Base-by-base conservation (phyloP, 1,139 yeast species). In the Kluyveromyces sp. region DNA sequence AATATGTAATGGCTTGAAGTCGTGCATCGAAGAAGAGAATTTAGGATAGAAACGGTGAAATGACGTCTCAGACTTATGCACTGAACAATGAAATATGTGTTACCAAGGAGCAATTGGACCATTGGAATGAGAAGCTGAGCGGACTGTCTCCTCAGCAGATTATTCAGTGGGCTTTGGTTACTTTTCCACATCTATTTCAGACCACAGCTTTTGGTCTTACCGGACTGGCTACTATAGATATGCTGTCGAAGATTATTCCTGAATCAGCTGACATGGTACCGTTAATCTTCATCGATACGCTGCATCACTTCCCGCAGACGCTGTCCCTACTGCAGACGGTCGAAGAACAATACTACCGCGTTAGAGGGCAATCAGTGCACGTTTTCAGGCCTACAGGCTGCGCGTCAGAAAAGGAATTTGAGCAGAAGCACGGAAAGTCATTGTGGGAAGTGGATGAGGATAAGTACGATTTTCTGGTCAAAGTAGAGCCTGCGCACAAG, bases 191-290 rank as follows among this genome's bases (percentile, higher is more conserved):
- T 31, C 69, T 92, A 29, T 88, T 65, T 60, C 98, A 92, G 64
- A 88, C 96, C 2, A 87, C 97, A 0, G 97, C 97, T 1, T 87
- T 89, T 65, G 98, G 98, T 0, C 72, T 92, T 35, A 85, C 96
- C 0, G 98, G 98, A 0, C 67, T 89, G 47, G 95, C 83, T 19
- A 88, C 92, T 12, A 70, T 86, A 30, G 96, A 89, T 61, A 83
- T 89, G 75, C 67, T 89, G 34, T 73, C 84, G n/a, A 78, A 79
- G 58, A 55, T 81, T 42, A 46, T 51, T 2, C 50, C 53, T 36
- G 46, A 43, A 6, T 40, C 40, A 3, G 45, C 41, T 9, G 44
- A 48, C n/a, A 43, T 51, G 32, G 73, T 86, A 9, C 95, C 88
- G 46, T 70, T 89, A 46, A 83, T 92, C 3, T 92, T 89, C 59